Conservation (phyloP, 1,284 basidiomycete genomes). For the Porogramme epimiltina region DNA sequence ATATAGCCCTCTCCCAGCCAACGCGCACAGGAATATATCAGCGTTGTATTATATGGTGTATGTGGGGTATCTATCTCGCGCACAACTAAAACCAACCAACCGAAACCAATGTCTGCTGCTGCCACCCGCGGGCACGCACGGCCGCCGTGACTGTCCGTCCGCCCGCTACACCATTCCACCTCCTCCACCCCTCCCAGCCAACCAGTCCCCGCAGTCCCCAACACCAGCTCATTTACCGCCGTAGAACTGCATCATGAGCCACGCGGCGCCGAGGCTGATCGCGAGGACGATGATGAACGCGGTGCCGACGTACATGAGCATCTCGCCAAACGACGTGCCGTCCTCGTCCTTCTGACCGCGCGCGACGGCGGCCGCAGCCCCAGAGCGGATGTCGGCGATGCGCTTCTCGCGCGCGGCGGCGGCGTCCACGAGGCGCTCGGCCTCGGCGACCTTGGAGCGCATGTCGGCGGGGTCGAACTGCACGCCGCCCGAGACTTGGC, state of each 20-base stretch:
- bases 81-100: neutral
- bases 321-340: conserved; percentile 22
- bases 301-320: conserved; percentile 38
- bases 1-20: neutral
- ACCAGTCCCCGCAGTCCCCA: no score
- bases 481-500: conserved; percentile 31
- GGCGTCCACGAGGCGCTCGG: conserved; percentile 41
- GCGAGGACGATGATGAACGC: conserved; percentile 42
- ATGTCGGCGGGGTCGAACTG: conserved; percentile 54
- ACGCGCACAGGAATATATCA: no score
- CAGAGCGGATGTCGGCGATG: conserved; percentile 24
- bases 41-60: no score
- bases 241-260: conserved; percentile 34
- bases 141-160: no score
- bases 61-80: no score
- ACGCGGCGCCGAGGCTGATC: conserved; percentile 36
- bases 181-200: no score
- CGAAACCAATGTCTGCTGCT: no score
- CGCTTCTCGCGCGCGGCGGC: conserved; percentile 48
- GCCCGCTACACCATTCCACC: no score
- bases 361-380: neutral
- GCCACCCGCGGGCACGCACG: no score
- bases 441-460: conserved; percentile 49
- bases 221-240: neutral
- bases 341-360: conserved; percentile 2